Evolutionary conservation across 2,329 filamentous ascomycete species (phyloP).

Genomic region (Ceratocystis ficicola): DNA sequence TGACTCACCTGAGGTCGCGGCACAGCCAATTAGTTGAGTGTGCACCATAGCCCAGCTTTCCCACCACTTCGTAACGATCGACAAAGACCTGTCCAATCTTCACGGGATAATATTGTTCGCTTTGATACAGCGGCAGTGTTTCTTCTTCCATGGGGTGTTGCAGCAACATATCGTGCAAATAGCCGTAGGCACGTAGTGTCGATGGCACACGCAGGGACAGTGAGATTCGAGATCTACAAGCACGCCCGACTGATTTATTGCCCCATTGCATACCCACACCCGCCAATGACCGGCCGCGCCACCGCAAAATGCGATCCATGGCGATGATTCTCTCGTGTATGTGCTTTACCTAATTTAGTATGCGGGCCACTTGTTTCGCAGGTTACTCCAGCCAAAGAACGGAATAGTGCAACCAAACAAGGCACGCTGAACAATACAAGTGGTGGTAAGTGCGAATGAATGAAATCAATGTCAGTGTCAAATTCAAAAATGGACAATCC

Average conservation of each 20-base stretch:
- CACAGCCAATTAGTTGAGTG: slow-evolving; percentile 27
- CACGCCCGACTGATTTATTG: background rate
- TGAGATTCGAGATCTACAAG: background rate
- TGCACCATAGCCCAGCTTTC: slow-evolving; percentile 27
- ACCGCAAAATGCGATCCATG: background rate
- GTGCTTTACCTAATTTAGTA: background rate
- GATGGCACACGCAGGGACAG: background rate
- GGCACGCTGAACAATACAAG: too few species aligned
- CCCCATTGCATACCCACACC: too few species aligned
- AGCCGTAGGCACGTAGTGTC: slow-evolving; percentile 14
- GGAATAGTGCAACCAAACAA: too few species aligned
- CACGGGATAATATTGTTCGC: slow-evolving; percentile 25
- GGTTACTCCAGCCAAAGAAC: too few species aligned
- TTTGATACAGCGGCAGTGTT: slow-evolving; percentile 24
- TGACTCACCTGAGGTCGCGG: slow-evolving; percentile 24
- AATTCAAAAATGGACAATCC: too few species aligned
- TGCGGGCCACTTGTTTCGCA: background rate
- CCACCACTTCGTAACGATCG: slow-evolving; percentile 25
- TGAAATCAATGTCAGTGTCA: too few species aligned
- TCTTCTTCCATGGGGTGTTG: slow-evolving; percentile 26
- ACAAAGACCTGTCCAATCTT: slow-evolving; percentile 25
- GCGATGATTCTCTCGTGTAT: background rate
- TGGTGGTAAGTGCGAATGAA: too few species aligned
- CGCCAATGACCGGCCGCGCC: background rate
- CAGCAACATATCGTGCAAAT: slow-evolving; percentile 20